These are phyloP conservation scores for Amauroascus verrucosus DNA, from an alignment of 2,329 filamentous ascomycete species.

Conservation along the genomic window DNA sequence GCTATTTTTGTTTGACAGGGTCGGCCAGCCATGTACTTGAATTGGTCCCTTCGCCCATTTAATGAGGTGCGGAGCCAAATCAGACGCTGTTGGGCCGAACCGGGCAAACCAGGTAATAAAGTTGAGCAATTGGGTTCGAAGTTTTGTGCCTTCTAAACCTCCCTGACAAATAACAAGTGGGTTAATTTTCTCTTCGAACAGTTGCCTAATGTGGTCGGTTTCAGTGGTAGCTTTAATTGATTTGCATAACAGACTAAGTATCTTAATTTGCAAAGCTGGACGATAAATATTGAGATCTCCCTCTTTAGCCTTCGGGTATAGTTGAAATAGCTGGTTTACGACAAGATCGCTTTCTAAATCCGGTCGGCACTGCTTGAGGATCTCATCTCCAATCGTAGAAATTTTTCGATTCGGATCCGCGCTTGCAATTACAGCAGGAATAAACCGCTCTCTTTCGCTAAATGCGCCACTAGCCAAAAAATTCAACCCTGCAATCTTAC, in stretches of 20 bases:
- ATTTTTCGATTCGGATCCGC: slow-evolving; percentile 67
- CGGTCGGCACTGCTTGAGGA: slow-evolving; percentile 65
- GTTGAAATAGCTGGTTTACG: slow-evolving; percentile 56
- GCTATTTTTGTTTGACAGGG: slow-evolving; percentile 47
- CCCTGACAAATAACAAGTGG: slow-evolving; percentile 33
- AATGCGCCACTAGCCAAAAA: slow-evolving; percentile 82
- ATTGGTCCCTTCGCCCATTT: slow-evolving; percentile 62
- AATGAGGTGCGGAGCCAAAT: slow-evolving; percentile 54
- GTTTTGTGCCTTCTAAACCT: slow-evolving; percentile 64
- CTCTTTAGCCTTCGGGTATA: slow-evolving; percentile 56
- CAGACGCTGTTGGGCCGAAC: slow-evolving; percentile 47
- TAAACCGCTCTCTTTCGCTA: slow-evolving; percentile 67
- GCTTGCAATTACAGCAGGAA: slow-evolving; percentile 73
- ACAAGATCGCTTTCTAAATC: slow-evolving; percentile 58
- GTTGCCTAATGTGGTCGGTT: slow-evolving; percentile 1
- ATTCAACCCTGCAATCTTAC: slow-evolving; percentile 57
- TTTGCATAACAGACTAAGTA: slow-evolving; percentile 65
- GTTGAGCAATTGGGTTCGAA: slow-evolving; percentile 71
- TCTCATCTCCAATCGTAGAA: slow-evolving; percentile 74
- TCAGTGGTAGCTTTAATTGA: slow-evolving; percentile 39
- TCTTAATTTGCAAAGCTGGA: slow-evolving; percentile 64
- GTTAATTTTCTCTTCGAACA: neutral
- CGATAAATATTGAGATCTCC: slow-evolving; percentile 42
- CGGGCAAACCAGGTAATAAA: slow-evolving; percentile 81
- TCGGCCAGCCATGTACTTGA: slow-evolving; percentile 72